Base-by-base conservation (phyloP, 306 rosid species). In the Cucumis melo region DNA sequence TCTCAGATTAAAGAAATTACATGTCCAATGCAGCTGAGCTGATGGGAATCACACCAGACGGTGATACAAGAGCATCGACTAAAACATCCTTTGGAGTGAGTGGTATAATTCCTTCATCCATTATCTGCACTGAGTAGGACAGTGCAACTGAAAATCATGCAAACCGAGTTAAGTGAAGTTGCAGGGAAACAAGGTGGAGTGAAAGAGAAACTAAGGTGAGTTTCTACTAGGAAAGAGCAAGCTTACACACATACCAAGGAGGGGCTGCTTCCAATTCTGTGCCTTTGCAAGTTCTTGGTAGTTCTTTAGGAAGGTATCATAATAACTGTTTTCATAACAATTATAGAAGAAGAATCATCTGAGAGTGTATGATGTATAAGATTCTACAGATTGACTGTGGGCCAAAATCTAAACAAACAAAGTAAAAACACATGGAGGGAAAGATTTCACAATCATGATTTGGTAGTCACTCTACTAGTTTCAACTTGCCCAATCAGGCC, bases 211-310 rank as follows among this genome's bases (percentile, higher is more conserved):
- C 23, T 11, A 60, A 44, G 57, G 39, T n/a, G 23, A 62, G 55
- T 4, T 54, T 46, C 42, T n/a, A 15, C 23, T 2, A 24, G 19
- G 10, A 58, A 59, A 42, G 24, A 68, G 32, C 38, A 64, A 66
- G 54, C 53, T 78, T 54, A 15, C 36, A 79, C 41, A 77, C 86
- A 39, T 87, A 94, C 97, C 99, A 41, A 89, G 87, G 56, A 94
- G 86, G 42, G 99, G 97, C 78, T 87, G 96, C 84, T 81, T 88
- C 99, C 99, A 94, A 80, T 87, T 85, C 77, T 79, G 84, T 29
- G 81, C 82, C 82, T 82, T 86, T 32, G 88, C 97, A 57, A 92
- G 91, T 78, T 88, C 91, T 85, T 81, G 92, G 84, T 92, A 94
- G 77, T 84, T 94, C 78, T 71, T 84, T 81, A 94, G 82, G 81